A percentile compares a stretch with the other conserved stretches of the same genome.
Evolutionary conservation across 73 alveolate species (phyloP).

Genomic region (Durusdinium trenchii): DNA sequence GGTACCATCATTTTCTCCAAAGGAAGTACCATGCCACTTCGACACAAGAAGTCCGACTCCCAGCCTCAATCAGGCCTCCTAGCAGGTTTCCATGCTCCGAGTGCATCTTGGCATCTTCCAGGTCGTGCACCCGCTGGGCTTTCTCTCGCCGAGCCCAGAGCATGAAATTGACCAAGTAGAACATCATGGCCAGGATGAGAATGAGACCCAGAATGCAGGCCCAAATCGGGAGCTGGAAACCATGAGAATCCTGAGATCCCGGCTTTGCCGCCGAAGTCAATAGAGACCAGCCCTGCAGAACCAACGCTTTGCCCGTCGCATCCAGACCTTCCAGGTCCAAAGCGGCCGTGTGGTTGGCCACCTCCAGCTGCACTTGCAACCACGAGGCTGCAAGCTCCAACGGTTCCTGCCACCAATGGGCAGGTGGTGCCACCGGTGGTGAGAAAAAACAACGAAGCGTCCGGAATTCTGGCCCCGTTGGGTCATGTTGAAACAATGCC

Average conservation of each 20-base stretch:
- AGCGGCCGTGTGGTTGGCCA: not conserved
- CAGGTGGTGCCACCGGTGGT: too few relatives aligned
- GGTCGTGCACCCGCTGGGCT: not conserved
- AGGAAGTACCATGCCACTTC: too few relatives aligned
- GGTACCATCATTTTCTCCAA: too few relatives aligned
- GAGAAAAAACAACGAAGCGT: too few relatives aligned
- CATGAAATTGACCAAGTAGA: conserved; percentile 36
- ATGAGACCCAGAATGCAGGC: not conserved
- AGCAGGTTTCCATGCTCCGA: conserved; percentile 31
- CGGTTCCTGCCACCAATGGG: too few relatives aligned
- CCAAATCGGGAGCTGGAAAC: not conserved
- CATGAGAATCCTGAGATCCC: not conserved
- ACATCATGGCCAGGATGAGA: not conserved
- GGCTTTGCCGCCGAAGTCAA: not conserved
- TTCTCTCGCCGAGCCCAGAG: conserved; percentile 9
- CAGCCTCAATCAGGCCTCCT: too few relatives aligned
- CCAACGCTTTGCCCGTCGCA: not conserved
- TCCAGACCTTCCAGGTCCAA: not conserved
- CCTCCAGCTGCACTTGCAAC: not conserved
- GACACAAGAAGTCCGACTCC: too few relatives aligned
- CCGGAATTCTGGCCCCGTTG: too few relatives aligned
- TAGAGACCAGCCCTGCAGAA: not conserved
- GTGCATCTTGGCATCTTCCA: conserved; percentile 39
- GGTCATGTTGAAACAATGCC: not conserved
- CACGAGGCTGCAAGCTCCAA: too few relatives aligned